phyloP scores from a whole-genome alignment of 768 basidiomycete genomes.

The Tulasnella sp. region DNA sequence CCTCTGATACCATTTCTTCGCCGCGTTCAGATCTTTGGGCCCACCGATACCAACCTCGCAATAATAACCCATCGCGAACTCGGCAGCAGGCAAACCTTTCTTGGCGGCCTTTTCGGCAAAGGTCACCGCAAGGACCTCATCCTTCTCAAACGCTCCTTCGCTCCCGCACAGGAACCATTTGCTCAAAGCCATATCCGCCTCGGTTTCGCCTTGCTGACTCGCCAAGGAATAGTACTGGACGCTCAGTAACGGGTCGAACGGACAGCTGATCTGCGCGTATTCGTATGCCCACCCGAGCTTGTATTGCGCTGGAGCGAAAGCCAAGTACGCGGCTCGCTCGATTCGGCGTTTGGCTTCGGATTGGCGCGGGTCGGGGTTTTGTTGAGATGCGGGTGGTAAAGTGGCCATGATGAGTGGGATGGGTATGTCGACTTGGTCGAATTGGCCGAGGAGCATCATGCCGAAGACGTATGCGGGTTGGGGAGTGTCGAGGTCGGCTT shows the following conservation, averaged over 20 bases:
- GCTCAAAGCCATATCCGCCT: constrained; percentile 94
- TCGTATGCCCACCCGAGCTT: constrained; percentile 92
- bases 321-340: constrained; percentile 79
- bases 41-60: constrained; percentile 88
- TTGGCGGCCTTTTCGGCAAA: constrained; percentile 76
- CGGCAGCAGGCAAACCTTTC: constrained; percentile 73
- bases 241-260: constrained; percentile 81
- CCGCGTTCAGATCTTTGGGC: constrained; percentile 44
- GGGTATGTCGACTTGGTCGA: constrained; percentile 59
- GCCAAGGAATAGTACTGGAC: constrained; percentile 88
- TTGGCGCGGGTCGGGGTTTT: constrained; percentile 43
- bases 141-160: constrained; percentile 69
- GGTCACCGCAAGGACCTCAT: constrained; percentile 76
- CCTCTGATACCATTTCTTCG: constrained; percentile 73
- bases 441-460: constrained; percentile 81
- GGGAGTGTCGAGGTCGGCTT: constrained; percentile 69
- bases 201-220: constrained; percentile 78
- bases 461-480: constrained; percentile 87
- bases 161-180: constrained; percentile 97
- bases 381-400: constrained; percentile 45
- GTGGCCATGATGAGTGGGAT: constrained; percentile 52
- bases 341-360: constrained; percentile 71
- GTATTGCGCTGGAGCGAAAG: constrained; percentile 79
- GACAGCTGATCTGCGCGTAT: constrained; percentile 78
- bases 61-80: constrained; percentile 97